Evolutionary conservation across 1,284 basidiomycete genomes (phyloP).

Genomic region (Ganoderma lucidum): DNA sequence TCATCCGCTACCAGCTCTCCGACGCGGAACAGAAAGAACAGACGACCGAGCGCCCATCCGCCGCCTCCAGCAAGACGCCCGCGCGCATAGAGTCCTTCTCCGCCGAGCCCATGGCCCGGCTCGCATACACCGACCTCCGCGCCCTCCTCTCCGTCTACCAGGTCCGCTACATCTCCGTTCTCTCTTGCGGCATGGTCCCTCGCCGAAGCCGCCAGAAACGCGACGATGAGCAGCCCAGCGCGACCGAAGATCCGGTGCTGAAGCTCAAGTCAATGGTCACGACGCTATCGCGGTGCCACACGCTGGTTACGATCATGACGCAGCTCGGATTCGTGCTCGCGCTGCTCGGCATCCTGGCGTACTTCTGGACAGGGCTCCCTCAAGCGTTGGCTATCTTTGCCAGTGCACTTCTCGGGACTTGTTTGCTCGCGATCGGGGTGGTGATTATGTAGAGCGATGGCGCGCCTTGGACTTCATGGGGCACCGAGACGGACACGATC

Average conservation of each 20-base stretch:
- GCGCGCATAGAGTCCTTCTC: background rate
- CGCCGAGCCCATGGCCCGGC: background rate
- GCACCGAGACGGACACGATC: background rate
- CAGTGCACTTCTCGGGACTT: conserved; percentile 40
- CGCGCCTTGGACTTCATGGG: background rate
- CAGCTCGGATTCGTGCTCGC: conserved; percentile 45
- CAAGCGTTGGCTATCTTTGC: conserved; percentile 42
- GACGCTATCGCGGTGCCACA: conserved; percentile 44
- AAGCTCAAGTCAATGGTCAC: conserved; percentile 37
- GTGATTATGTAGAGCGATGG: conserved; percentile 7
- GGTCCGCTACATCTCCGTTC: conserved; percentile 18
- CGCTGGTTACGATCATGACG: conserved; percentile 40
- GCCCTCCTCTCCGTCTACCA: conserved; percentile 28
- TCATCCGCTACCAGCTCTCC: conserved; percentile 43
- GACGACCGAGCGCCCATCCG: conserved; percentile 4
- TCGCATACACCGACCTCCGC: conserved; percentile 21
- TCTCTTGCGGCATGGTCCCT: background rate
- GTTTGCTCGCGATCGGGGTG: conserved; percentile 22
- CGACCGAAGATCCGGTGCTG: conserved; percentile 16
- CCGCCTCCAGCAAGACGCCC: background rate
- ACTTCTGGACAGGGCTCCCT: conserved; percentile 44
- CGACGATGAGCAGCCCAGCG: background rate
- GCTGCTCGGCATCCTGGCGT: conserved; percentile 44
- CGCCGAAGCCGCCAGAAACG: background rate
- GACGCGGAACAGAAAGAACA: conserved; percentile 37